Conservation (phyloP, 495 filamentous ascomycete species). For the Tuber umbilicatum region DNA sequence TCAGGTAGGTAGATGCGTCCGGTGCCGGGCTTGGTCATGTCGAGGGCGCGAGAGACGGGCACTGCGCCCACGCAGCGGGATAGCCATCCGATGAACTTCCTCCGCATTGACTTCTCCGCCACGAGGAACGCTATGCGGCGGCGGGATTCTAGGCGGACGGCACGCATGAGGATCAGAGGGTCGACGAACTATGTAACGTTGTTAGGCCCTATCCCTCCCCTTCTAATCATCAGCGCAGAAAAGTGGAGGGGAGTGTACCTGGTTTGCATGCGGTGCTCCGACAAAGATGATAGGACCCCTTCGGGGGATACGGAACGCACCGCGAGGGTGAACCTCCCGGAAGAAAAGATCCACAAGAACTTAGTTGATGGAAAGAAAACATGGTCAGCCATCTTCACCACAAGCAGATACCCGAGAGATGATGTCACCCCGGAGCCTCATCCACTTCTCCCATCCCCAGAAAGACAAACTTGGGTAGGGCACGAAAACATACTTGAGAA, state of each 20-base stretch:
- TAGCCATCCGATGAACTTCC: constrained; percentile 76
- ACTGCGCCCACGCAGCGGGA: constrained; percentile 76
- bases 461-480: not conserved
- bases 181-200: constrained; percentile 70
- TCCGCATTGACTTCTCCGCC: constrained; percentile 84
- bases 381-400: constrained; percentile 41
- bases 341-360: constrained; percentile 94
- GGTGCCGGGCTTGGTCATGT: constrained; percentile 68
- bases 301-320: constrained; percentile 84
- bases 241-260: constrained; percentile 52
- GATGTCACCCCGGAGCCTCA: constrained; percentile 1
- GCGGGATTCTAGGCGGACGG: constrained; percentile 72
- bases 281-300: constrained; percentile 89
- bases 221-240: not conserved
- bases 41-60: constrained; percentile 81
- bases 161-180: constrained; percentile 85
- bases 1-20: constrained; percentile 90
- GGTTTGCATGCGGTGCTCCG: constrained; percentile 96
- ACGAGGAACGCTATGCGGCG: constrained; percentile 87
- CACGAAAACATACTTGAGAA: constrained; percentile 50
- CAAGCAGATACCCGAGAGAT: not conserved
- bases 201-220: constrained; percentile 6
- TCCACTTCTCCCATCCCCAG: not conserved
- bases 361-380: constrained; percentile 72
- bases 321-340: constrained; percentile 89